phyloP scores from a whole-genome alignment of 1,284 basidiomycete genomes.

The Trichosporon sp. region DNA sequence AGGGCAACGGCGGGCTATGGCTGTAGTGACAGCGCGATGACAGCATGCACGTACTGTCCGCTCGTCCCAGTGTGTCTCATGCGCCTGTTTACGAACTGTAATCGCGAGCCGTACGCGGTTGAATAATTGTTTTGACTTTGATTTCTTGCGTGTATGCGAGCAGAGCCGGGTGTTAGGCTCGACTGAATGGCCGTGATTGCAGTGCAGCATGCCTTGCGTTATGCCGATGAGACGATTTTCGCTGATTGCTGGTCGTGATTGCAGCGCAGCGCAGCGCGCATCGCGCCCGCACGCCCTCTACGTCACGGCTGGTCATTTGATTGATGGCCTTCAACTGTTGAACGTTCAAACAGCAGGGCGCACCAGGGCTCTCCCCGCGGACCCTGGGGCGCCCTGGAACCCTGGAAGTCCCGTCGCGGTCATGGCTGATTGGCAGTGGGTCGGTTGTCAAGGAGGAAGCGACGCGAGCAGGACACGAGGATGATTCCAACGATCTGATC shows the following conservation, averaged over 20 bases:
- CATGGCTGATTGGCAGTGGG: neutral
- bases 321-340: neutral
- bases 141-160: neutral
- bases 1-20: neutral
- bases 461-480: neutral
- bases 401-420: neutral
- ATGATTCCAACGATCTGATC: neutral
- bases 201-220: neutral
- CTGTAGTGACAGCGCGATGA: neutral
- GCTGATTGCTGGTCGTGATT: neutral
- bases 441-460: neutral
- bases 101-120: neutral
- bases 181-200: neutral
- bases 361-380: neutral
- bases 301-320: neutral
- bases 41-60: neutral
- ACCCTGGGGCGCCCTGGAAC: neutral
- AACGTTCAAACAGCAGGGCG: neutral
- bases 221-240: neutral
- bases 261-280: neutral
- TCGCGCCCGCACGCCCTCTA: neutral
- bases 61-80: neutral
- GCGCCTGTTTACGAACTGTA: neutral
- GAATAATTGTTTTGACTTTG: slow-evolving; percentile 4
- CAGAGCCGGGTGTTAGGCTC: neutral